These are phyloP conservation scores for Nemania abortiva DNA, from an alignment of 2,329 filamentous ascomycete genomes.

Conservation along the genomic window DNA sequence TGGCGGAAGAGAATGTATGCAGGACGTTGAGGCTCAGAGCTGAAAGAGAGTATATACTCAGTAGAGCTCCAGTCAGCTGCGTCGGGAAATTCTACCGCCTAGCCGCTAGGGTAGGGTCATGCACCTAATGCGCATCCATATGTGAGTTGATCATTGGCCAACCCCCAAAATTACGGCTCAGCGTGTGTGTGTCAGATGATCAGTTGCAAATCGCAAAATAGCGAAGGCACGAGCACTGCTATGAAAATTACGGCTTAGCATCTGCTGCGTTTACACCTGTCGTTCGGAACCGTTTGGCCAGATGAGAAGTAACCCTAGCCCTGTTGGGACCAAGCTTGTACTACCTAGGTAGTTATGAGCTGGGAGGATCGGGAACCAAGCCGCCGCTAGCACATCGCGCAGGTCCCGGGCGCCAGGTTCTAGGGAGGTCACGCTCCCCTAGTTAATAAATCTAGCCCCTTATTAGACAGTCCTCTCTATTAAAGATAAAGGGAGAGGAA, in stretches of 20 bases:
- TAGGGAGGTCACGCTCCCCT: not conserved
- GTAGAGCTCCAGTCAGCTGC: conserved; percentile 4
- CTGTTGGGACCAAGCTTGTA: not conserved
- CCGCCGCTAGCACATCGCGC: conserved; percentile 21
- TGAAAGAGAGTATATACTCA: not conserved
- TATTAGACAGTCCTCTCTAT: no score
- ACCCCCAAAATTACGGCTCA: no score
- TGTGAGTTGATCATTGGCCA: no score
- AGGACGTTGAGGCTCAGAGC: conserved; percentile 22
- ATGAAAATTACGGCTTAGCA: no score
- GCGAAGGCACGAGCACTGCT: no score
- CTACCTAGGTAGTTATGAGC: not conserved
- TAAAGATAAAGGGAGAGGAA: not conserved
- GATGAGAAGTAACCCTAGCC: no score
- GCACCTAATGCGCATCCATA: no score
- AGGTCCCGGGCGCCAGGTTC: conserved; percentile 23
- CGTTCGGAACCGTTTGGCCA: no score
- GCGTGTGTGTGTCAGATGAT: no score
- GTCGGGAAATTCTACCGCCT: conserved; percentile 36
- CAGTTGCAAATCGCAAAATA: no score
- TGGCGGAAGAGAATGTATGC: conserved; percentile 1
- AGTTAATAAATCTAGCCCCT: not conserved
- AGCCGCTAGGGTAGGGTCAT: conserved; percentile 35
- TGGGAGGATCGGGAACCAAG: conserved; percentile 36
- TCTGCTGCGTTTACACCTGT: no score